Percentiles rank a stretch among this genome's conserved stretches.
Evolutionary conservation across 306 rosid genomes (phyloP).

Genomic region (Cicer chorassanicum): DNA sequence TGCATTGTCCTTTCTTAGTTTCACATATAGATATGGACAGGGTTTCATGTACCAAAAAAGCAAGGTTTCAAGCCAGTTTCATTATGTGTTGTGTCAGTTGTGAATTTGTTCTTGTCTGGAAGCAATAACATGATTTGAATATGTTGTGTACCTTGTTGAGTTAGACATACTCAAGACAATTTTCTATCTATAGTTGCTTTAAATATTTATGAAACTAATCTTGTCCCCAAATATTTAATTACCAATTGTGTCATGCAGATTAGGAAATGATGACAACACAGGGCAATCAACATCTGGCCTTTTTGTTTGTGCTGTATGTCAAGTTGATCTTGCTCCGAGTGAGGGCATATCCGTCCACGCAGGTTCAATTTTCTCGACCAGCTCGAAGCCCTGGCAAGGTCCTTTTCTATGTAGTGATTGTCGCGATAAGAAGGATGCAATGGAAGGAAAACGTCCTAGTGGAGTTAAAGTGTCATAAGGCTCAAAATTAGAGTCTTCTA

Average conservation of each 20-base stretch:
- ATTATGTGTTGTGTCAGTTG: constrained; percentile 18
- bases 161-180: background rate
- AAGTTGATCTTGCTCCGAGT: constrained; percentile 87
- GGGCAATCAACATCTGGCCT: constrained; percentile 80
- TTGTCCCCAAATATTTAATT: constrained; percentile 19
- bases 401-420: constrained; percentile 90
- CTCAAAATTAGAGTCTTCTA: constrained; percentile 38
- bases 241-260: constrained; percentile 54
- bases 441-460: constrained; percentile 97
- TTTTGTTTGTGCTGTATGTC: constrained; percentile 89
- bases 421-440: constrained; percentile 92
- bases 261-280: constrained; percentile 72
- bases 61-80: background rate
- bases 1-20: background rate
- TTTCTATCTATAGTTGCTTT: background rate
- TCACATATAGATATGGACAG: background rate
- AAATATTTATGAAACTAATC: constrained; percentile 1
- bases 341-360: constrained; percentile 96
- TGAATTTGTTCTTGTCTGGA: constrained; percentile 20
- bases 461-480: constrained; percentile 78
- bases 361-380: constrained; percentile 87
- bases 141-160: constrained; percentile 9
- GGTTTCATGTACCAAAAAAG: no score
- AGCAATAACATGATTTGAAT: background rate
- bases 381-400: constrained; percentile 96